Evolutionary conservation across 169 alveolate species (phyloP).

Genomic region (Plasmodium gallinaceum): DNA sequence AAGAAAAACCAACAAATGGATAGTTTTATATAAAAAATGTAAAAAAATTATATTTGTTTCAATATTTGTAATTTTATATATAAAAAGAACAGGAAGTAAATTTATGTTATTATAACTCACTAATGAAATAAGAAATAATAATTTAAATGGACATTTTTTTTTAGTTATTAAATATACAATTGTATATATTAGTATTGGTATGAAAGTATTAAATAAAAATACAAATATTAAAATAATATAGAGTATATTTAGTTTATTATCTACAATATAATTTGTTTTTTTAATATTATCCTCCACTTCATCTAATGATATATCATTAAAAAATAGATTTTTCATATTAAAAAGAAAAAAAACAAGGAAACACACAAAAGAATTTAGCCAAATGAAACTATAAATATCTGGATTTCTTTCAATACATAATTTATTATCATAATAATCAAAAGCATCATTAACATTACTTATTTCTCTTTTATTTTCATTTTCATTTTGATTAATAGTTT

Average conservation of each 20-base stretch:
- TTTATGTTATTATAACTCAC: conserved; percentile 61
- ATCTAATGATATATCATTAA: not conserved
- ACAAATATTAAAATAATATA: conserved; percentile 24
- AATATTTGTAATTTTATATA: conserved; percentile 43
- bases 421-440: conserved; percentile 64
- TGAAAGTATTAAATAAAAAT: conserved; percentile 11
- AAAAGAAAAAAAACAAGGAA: conserved; percentile 54
- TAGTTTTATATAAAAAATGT: not conserved
- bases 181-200: conserved; percentile 23
- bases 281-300: not conserved
- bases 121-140: conserved; percentile 51
- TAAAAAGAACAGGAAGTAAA: conserved; percentile 39
- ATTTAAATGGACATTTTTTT: conserved; percentile 26
- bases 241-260: conserved; percentile 26
- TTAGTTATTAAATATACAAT: conserved; percentile 26
- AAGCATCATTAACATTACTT: conserved; percentile 37
- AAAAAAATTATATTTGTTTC: conserved; percentile 14
- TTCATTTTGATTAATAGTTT: not conserved
- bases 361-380: conserved; percentile 55
- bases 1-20: conserved; percentile 36
- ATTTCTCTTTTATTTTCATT: conserved; percentile 35
- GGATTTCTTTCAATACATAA: conserved; percentile 54
- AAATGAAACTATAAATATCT: conserved; percentile 62
- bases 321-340: conserved; percentile 41
- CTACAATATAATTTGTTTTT: not conserved